Evolutionary conservation across 306 rosid species (phyloP).

Genomic region (Luffa aegyptiaca): DNA sequence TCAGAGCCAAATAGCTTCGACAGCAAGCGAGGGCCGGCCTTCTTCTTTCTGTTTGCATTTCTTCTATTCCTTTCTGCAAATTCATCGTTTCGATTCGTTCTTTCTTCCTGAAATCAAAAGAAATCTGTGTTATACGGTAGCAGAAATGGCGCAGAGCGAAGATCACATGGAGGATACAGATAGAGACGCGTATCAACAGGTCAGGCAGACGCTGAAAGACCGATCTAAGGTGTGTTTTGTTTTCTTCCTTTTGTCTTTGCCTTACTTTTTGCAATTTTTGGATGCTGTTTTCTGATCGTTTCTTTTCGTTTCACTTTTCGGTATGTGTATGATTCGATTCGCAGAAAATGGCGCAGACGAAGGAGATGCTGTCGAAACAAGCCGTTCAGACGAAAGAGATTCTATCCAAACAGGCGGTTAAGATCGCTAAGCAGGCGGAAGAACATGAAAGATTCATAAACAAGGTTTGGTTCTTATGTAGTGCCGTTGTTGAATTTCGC

Average conservation of each 20-base stretch:
- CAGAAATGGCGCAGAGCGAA: conserved; percentile 46
- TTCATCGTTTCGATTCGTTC: background rate
- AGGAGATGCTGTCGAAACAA: conserved; percentile 65
- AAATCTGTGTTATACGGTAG: background rate
- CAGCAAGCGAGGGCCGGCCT: background rate
- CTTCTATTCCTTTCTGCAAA: background rate
- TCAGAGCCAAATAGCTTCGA: background rate
- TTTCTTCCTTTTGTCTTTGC: background rate
- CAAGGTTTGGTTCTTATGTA: conserved; percentile 36
- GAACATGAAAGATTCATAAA: conserved; percentile 78
- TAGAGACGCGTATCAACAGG: conserved; percentile 37
- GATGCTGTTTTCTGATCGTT: conserved; percentile 3
- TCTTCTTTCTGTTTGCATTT: background rate
- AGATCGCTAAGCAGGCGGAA: conserved; percentile 80
- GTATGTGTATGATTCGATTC: conserved; percentile 27
- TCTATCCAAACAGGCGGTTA: conserved; percentile 63
- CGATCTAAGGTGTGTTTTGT: conserved; percentile 49
- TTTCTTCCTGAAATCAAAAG: background rate
- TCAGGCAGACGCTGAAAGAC: conserved; percentile 41
- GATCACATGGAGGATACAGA: conserved; percentile 30
- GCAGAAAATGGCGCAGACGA: conserved; percentile 45
- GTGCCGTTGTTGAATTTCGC: background rate
- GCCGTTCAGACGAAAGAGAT: conserved; percentile 68
- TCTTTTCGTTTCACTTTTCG: background rate
- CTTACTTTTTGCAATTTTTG: conserved; percentile 7